Conservation (phyloP, 805 yeast genomes). For the Candida vaughaniae region DNA sequence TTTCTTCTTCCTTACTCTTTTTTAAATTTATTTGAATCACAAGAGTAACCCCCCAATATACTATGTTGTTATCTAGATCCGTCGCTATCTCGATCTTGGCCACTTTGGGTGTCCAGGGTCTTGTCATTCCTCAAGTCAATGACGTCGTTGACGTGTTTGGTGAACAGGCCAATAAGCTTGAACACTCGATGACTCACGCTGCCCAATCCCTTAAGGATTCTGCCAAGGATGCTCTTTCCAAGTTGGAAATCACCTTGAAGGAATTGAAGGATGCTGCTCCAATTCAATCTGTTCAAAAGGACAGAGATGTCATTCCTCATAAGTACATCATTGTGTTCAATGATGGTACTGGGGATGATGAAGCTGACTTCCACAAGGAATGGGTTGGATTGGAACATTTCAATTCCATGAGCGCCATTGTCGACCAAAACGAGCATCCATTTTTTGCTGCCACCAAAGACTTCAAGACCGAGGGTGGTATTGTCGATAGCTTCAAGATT, state of each 20-base stretch:
- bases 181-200: constrained; percentile 1
- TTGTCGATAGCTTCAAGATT: constrained; percentile 60
- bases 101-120: constrained; percentile 40
- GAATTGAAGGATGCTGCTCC: constrained; percentile 37
- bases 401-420: constrained; percentile 35
- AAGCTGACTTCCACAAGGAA: constrained; percentile 62
- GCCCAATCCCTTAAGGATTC: not conserved
- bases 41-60: not conserved
- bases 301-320: constrained; percentile 58
- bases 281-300: constrained; percentile 39
- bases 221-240: constrained; percentile 3
- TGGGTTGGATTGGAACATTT: constrained; percentile 59
- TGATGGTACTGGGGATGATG: constrained; percentile 53
- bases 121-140: constrained; percentile 60
- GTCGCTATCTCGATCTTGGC: constrained; percentile 44
- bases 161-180: constrained; percentile 9
- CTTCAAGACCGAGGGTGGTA: constrained; percentile 46
- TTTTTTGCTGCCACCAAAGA: constrained; percentile 37
- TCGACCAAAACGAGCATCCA: constrained; percentile 23
- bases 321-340: constrained; percentile 87
- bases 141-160: constrained; percentile 40
- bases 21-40: not conserved
- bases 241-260: constrained; percentile 9
- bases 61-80: constrained; percentile 40
- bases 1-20: constrained; percentile 2